Evolutionary conservation across 2,329 filamentous ascomycete species (phyloP).

Genomic region (Cladophialophora bantiana): DNA sequence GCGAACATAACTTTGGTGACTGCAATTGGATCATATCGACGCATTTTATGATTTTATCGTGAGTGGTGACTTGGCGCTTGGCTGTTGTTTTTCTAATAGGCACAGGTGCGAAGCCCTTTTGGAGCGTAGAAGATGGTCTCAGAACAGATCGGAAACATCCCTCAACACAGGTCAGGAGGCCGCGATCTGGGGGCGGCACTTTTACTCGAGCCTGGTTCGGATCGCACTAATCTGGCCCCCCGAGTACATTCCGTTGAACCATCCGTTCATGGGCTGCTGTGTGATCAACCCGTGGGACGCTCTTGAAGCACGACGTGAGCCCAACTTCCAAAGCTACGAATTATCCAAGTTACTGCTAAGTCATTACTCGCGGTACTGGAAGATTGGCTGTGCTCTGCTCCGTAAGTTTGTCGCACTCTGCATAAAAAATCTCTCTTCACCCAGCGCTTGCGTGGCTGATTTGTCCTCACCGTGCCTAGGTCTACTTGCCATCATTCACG

Average conservation of each 20-base stretch:
- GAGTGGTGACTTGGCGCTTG: background rate
- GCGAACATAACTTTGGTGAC: conserved; percentile 4
- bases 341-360: conserved; percentile 13
- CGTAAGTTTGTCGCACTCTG: conserved; percentile 16
- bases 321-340: conserved; percentile 12
- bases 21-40: conserved; percentile 28
- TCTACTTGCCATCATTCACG: conserved; percentile 3
- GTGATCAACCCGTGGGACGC: conserved; percentile 19
- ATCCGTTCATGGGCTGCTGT: conserved; percentile 20
- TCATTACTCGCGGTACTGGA: conserved; percentile 23
- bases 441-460: background rate
- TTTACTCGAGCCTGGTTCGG: conserved; percentile 11
- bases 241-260: conserved; percentile 14
- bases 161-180: background rate
- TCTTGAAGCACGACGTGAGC: background rate
- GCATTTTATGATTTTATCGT: conserved; percentile 27
- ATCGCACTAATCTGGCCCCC: conserved; percentile 22
- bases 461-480: background rate
- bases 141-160: background rate
- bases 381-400: conserved; percentile 13
- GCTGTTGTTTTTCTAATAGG: background rate
- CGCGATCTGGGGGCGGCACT: conserved; percentile 3
- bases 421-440: background rate
- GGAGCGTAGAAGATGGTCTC: conserved; percentile 10
- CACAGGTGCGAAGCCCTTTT: conserved; percentile 19